Percentiles rank a stretch among this genome's conserved stretches.
Evolutionary conservation across 75 land plant genomes (phyloP).

Genomic region (Adiantum capillusveneris): DNA sequence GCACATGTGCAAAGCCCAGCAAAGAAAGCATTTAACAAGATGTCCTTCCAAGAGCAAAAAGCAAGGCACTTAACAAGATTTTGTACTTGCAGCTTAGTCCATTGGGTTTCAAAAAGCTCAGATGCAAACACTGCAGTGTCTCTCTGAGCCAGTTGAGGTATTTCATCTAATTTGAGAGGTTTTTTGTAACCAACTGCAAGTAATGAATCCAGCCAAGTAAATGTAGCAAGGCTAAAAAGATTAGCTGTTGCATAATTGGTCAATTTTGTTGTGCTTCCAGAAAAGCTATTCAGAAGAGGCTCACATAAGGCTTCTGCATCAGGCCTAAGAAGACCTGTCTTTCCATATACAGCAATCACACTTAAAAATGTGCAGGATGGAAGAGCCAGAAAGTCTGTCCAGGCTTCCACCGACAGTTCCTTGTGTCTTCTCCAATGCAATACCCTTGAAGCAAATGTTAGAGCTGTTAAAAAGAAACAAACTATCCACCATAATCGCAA

Average conservation of each 20-base stretch:
- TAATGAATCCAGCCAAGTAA: constrained; percentile 78
- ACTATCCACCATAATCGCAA: too few relatives aligned
- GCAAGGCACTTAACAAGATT: constrained; percentile 32
- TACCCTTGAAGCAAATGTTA: too few relatives aligned
- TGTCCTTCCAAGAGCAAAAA: constrained; percentile 51
- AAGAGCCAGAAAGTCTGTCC: too few relatives aligned
- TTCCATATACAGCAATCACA: too few relatives aligned
- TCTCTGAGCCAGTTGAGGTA: constrained; percentile 46
- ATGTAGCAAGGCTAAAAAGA: constrained; percentile 50
- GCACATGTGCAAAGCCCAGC: constrained; percentile 41
- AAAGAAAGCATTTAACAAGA: constrained; percentile 52
- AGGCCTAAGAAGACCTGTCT: too few relatives aligned
- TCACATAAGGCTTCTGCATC: too few relatives aligned
- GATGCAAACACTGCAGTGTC: constrained; percentile 52
- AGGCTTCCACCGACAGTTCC: too few relatives aligned
- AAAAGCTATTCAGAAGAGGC: too few relatives aligned
- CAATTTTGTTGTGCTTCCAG: too few relatives aligned
- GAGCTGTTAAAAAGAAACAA: too few relatives aligned
- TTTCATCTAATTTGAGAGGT: constrained; percentile 56
- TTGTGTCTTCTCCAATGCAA: too few relatives aligned
- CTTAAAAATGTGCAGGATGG: too few relatives aligned
- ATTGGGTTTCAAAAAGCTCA: constrained; percentile 21
- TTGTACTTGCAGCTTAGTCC: constrained; percentile 24
- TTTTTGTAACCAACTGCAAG: constrained; percentile 56
- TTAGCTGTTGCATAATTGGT: constrained; percentile 47